Percentiles rank a stretch among this genome's conserved stretches.
phyloP scores from a whole-genome alignment of 176 grass and related monocot species.

The Eragrostis curvula region DNA sequence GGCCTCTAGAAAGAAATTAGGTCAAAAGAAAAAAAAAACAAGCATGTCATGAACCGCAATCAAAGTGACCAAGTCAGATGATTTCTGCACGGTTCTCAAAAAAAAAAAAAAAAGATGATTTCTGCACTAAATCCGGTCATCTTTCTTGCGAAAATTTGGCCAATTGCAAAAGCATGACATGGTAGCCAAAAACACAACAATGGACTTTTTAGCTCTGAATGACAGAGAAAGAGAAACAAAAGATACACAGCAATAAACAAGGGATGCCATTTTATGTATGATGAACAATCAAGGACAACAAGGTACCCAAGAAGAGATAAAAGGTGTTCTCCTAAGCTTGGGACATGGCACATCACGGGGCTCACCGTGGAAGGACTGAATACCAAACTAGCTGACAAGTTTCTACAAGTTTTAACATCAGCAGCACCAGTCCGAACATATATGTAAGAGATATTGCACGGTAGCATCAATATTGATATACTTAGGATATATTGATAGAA shows the following conservation, averaged over 20 bases:
- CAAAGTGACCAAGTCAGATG: neutral
- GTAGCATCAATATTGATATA: neutral
- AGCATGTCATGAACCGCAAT: neutral
- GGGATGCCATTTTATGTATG: too few species aligned
- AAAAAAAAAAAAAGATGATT: too few species aligned
- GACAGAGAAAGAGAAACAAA: too few species aligned
- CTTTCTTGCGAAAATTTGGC: neutral
- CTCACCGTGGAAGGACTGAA: slow-evolving; percentile 11
- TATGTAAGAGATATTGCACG: neutral
- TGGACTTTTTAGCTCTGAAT: neutral
- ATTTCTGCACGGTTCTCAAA: too few species aligned
- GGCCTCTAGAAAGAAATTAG: neutral
- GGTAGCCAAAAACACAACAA: neutral
- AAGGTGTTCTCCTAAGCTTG: neutral
- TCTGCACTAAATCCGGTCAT: neutral
- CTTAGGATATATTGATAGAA: neutral
- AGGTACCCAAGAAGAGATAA: neutral
- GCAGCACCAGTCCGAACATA: neutral
- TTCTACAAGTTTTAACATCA: neutral
- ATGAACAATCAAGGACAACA: neutral
- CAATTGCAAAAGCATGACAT: too few species aligned
- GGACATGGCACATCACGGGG: neutral
- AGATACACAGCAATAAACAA: too few species aligned
- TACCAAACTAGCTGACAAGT: neutral
- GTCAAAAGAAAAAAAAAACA: too few species aligned